Evolutionary conservation across 1,284 basidiomycete genomes (phyloP), one percentile per base, ranked within the genome.

Genomic region (Mycena sp.): DNA sequence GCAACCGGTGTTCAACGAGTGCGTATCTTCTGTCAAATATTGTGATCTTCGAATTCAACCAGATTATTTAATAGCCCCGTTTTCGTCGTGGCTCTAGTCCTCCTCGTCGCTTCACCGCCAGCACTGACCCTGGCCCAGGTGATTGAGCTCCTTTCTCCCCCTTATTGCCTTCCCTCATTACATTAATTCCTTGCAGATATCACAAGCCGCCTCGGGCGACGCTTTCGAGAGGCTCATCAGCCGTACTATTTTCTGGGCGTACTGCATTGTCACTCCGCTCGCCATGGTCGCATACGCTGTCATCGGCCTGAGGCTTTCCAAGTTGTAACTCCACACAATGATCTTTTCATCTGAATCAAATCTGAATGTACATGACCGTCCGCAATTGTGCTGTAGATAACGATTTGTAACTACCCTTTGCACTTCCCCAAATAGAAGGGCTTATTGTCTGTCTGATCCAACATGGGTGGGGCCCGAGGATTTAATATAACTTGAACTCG

Each of bases 141-240:
- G 74, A 14, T 64, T 52, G 20, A 18, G 1, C 30, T 38, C 57
- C 57, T 62, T 41, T 52, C 69, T 71, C 22, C 48, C 69, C 44
- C 5, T 59, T 22, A 25, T n/a, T 9, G 30, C 7, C 20, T 66
- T 48, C 48, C 55, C n/a, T 41, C 41, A 50, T 59, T 52, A 34
- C 30, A 30, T 30, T 30, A 30, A 30, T 41, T 30, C 30, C 30
- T 72, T 48, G 61, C 61, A 25, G 86, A 96, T 97, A 78, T 96
- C 95, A 1, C 94, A 95, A 82, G 94, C 94, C 6, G 94, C 91
- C 2, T 93, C 92, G 0, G 95, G 95, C 13, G 94, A 96, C 78
- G 93, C 95, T 0, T 97, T 98, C 79, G 96, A 98, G 81, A 86
- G 95, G 9, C 87, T 98, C 63, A 95, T 98, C 78, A 93, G 90